These are phyloP conservation scores for Chloris gayana DNA, from an alignment of 176 grass and related monocot species.

Conservation along the genomic window DNA sequence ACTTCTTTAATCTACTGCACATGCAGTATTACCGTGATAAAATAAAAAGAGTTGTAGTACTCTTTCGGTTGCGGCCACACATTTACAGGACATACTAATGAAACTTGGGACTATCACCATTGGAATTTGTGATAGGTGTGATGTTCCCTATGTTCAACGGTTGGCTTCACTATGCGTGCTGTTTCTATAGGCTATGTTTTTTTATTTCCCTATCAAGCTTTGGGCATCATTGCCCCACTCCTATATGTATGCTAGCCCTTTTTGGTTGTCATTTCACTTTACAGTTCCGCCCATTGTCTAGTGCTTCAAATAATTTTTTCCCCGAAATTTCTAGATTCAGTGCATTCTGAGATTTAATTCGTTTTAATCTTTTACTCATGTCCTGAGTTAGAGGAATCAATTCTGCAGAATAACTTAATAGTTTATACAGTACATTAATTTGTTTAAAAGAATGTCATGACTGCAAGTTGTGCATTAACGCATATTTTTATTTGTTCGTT, in stretches of 20 bases:
- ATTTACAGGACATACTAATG: slow-evolving; percentile 1
- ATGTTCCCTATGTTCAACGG: slow-evolving; percentile 3
- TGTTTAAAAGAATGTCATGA: slow-evolving; percentile 19
- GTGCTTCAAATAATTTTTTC: background rate
- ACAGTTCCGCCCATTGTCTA: background rate
- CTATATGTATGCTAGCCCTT: background rate
- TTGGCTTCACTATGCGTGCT: slow-evolving; percentile 15
- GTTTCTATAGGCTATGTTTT: background rate
- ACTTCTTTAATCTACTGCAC: slow-evolving; percentile 7
- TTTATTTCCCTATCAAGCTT: background rate
- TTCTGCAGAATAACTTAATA: background rate
- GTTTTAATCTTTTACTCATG: background rate
- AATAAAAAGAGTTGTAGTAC: background rate
- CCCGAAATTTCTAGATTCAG: background rate
- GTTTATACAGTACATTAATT: background rate
- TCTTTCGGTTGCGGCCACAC: background rate
- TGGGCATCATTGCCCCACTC: background rate
- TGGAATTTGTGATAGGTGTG: slow-evolving; percentile 9
- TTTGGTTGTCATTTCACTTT: background rate
- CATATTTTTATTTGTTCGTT: slow-evolving; percentile 6
- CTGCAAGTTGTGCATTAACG: background rate
- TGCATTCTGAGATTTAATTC: background rate
- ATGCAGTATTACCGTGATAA: background rate
- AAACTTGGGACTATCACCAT: background rate
- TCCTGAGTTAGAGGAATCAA: background rate